Evolutionary conservation across 345 rosid species (phyloP).

Genomic region (Bretschneidera sinensis): DNA sequence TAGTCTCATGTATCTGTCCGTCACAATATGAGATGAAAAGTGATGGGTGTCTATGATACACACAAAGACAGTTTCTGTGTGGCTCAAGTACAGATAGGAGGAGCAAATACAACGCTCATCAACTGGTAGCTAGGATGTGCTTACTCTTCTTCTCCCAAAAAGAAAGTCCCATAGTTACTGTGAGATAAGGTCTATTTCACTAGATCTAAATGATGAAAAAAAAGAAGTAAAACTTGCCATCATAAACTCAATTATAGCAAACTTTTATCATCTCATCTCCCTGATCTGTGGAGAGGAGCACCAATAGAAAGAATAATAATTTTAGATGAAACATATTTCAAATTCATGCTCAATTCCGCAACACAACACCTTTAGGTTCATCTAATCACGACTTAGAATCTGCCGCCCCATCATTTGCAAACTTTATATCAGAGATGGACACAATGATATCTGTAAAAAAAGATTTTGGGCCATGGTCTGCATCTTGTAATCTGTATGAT

Average conservation of each 20-base stretch:
- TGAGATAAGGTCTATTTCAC: not conserved
- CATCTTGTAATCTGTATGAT: constrained; percentile 50
- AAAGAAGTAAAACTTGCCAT: not conserved
- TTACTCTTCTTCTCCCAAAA: constrained; percentile 1
- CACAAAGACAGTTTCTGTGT: not conserved
- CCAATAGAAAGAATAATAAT: not conserved
- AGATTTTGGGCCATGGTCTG: constrained; percentile 41
- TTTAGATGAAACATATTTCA: constrained; percentile 4
- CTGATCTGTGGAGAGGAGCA: constrained; percentile 3
- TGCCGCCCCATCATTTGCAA: constrained; percentile 47
- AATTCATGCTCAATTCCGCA: not conserved
- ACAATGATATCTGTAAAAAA: constrained; percentile 59
- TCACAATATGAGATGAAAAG: not conserved
- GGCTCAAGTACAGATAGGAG: not conserved
- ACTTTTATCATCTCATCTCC: not conserved
- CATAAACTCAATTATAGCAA: not conserved
- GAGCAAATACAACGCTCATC: not conserved
- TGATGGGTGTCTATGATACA: too few species aligned
- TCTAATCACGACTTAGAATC: constrained; percentile 60
- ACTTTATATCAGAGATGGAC: constrained; percentile 58
- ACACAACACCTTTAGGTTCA: constrained; percentile 52
- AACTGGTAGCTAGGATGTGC: not conserved
- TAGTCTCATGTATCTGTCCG: not conserved
- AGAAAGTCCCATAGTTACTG: too few species aligned
- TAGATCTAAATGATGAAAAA: too few species aligned